phyloP scores from a whole-genome alignment of 495 filamentous ascomycete genomes.

The Daldinia caldariorum region DNA sequence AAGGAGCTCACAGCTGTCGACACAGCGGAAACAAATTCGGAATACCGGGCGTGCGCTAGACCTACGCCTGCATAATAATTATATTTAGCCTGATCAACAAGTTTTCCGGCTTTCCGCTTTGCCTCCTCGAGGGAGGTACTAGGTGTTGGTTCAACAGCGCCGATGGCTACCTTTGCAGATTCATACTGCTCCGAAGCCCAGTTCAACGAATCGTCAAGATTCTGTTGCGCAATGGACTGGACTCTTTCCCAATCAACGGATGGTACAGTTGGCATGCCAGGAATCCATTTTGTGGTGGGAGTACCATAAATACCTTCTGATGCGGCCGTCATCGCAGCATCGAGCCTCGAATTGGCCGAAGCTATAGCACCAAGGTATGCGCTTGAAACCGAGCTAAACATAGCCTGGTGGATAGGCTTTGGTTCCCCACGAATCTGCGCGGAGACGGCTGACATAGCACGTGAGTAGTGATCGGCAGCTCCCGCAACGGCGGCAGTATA shows the following conservation, averaged over 20 bases:
- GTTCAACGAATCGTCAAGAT: conserved; percentile 69
- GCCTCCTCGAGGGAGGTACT: conserved; percentile 57
- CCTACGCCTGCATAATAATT: conserved; percentile 83
- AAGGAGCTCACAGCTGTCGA: conserved; percentile 67
- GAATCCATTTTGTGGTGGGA: conserved; percentile 49
- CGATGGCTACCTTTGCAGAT: conserved; percentile 65
- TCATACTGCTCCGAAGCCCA: conserved; percentile 73
- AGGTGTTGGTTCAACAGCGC: conserved; percentile 62
- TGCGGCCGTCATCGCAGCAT: conserved; percentile 59
- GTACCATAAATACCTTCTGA: conserved; percentile 59
- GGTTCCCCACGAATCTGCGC: conserved; percentile 73
- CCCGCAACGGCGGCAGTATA: conserved; percentile 69
- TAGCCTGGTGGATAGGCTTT: conserved; percentile 67
- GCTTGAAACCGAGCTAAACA: conserved; percentile 72
- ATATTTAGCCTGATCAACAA: conserved; percentile 69
- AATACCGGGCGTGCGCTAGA: conserved; percentile 78
- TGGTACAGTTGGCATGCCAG: conserved; percentile 46
- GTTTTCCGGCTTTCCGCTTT: conserved; percentile 64
- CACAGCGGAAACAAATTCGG: conserved; percentile 74
- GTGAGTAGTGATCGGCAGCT: conserved; percentile 71
- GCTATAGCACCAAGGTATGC: conserved; percentile 73
- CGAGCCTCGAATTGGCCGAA: conserved; percentile 67
- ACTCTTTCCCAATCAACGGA: conserved; percentile 52
- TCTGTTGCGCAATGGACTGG: conserved; percentile 70
- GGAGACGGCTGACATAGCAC: conserved; percentile 71